phyloP scores from a whole-genome alignment of 73 alveolate species.

The Stentor roeselii region DNA sequence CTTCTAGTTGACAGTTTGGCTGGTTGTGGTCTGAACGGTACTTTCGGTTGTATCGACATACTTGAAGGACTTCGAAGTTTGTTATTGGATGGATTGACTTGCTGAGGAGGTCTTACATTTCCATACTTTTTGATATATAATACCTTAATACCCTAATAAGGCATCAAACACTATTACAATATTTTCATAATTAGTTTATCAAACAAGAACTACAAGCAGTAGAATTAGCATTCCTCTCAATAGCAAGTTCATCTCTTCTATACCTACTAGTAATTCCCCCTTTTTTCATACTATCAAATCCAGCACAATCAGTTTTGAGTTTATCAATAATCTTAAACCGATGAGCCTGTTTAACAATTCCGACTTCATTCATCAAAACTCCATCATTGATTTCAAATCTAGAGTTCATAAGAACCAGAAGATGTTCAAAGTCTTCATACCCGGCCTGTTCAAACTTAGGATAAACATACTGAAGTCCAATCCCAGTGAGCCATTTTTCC shows the following conservation, averaged over 20 bases:
- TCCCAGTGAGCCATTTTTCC: background rate
- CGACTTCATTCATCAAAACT: background rate
- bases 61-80: background rate
- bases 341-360: background rate
- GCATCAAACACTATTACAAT: no score
- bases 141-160: no score
- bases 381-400: background rate
- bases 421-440: constrained; percentile 9
- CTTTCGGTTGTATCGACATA: background rate
- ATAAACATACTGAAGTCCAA: background rate
- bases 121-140: no score
- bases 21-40: background rate
- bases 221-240: background rate
- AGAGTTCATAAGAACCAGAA: constrained; percentile 6
- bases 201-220: background rate
- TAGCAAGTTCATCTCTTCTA: background rate
- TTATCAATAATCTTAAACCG: background rate
- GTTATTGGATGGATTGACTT: no score
- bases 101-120: no score
- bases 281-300: constrained; percentile 1
- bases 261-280: background rate
- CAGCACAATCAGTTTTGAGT: background rate
- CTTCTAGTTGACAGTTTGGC: background rate
- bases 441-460: background rate
- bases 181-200: no score